phyloP scores from a whole-genome alignment of 805 yeast species.

The Dipodascopsis tothii region DNA sequence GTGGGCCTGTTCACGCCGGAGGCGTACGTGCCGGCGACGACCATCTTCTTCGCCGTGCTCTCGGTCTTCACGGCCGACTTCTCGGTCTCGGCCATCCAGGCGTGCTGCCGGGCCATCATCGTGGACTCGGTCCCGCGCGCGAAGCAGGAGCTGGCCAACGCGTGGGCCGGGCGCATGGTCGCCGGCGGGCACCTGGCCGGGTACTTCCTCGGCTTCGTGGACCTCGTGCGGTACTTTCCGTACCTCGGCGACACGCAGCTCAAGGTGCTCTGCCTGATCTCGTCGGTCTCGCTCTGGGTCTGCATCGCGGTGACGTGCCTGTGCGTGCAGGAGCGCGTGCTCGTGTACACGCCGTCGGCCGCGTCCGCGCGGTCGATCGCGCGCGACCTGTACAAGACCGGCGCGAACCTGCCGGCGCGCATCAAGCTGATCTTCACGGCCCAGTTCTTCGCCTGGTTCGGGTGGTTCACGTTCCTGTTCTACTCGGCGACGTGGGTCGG shows the following conservation, averaged over 20 bases:
- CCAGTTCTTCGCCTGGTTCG: slow-evolving; percentile 62
- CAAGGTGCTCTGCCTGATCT: slow-evolving; percentile 42
- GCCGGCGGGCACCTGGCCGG: slow-evolving; percentile 51
- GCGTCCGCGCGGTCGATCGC: slow-evolving; percentile 2
- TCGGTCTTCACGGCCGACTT: slow-evolving; percentile 51
- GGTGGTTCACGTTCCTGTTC: slow-evolving; percentile 59
- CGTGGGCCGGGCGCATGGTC: slow-evolving; percentile 63
- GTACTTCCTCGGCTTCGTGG: slow-evolving; percentile 45
- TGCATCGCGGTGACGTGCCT: slow-evolving; percentile 38
- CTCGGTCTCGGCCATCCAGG: slow-evolving; percentile 48
- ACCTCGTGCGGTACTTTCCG: slow-evolving; percentile 36
- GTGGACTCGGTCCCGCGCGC: slow-evolving; percentile 52
- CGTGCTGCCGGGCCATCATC: slow-evolving; percentile 56
- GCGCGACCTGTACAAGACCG: slow-evolving; percentile 12
- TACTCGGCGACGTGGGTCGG: slow-evolving; percentile 63
- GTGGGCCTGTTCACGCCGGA: slow-evolving; percentile 34
- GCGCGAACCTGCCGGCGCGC: slow-evolving; percentile 39
- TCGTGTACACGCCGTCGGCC: slow-evolving; percentile 6
- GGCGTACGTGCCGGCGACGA: slow-evolving; percentile 6
- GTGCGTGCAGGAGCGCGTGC: slow-evolving; percentile 38
- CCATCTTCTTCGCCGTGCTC: slow-evolving; percentile 45
- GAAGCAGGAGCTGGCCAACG: slow-evolving; percentile 54
- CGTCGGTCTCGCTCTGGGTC: slow-evolving; percentile 38
- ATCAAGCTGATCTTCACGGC: slow-evolving; percentile 46
- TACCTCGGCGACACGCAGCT: slow-evolving; percentile 45